Conservation (phyloP, 2,329 filamentous ascomycete species). For the Ilyonectria destructans region DNA sequence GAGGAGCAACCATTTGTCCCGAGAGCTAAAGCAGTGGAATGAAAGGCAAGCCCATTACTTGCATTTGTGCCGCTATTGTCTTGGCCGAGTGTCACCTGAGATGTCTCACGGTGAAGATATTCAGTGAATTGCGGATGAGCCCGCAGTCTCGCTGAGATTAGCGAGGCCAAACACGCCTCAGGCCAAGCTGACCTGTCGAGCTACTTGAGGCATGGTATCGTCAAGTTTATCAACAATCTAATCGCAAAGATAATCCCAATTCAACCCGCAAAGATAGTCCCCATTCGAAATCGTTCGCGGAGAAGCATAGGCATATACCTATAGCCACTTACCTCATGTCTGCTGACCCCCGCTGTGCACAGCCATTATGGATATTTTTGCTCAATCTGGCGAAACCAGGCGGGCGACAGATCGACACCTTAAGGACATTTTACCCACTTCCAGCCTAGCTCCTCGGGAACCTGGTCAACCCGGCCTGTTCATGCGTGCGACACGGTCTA, state of each 20-base stretch:
- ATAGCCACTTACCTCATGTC: background rate
- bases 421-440: slow-evolving; percentile 27
- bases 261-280: background rate
- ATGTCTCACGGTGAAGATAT: background rate
- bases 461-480: background rate
- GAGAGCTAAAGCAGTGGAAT: background rate
- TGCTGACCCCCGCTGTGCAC: background rate
- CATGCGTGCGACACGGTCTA: slow-evolving; percentile 21
- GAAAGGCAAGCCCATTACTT: background rate
- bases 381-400: slow-evolving; percentile 16
- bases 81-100: background rate
- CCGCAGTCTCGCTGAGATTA: too few species aligned
- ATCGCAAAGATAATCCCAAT: too few species aligned
- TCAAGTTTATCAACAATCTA: too few species aligned
- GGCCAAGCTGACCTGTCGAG: too few species aligned
- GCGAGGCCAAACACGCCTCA: too few species aligned
- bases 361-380: slow-evolving; percentile 9
- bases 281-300: background rate
- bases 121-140: too few species aligned
- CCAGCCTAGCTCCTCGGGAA: slow-evolving; percentile 20
- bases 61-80: background rate
- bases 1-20: background rate
- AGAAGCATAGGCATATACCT: background rate
- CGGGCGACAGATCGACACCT: slow-evolving; percentile 16
- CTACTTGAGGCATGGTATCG: too few species aligned